phyloP scores from a whole-genome alignment of 1,284 basidiomycete genomes.

The Ceratobasidium sp. region DNA sequence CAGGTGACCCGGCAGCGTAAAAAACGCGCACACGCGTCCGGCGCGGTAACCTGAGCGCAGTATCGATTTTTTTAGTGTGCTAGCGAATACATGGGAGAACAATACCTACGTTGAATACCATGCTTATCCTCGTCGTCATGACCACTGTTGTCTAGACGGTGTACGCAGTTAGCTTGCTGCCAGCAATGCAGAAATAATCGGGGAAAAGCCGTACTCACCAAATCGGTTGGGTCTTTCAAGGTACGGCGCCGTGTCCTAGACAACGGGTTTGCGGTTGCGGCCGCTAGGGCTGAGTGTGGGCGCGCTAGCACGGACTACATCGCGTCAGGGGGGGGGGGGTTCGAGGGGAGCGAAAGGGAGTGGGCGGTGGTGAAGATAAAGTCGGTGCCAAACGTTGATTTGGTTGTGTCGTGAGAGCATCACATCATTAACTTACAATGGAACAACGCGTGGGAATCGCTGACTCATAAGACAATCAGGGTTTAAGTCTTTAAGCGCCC shows the following conservation, averaged over 20 bases:
- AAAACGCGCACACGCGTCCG: conserved; percentile 23
- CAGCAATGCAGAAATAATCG: not conserved
- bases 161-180: too few species aligned
- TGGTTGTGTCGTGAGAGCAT: not conserved
- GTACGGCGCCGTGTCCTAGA: conserved; percentile 15
- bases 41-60: too few species aligned
- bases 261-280: not conserved
- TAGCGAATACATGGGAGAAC: not conserved
- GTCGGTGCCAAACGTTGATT: conserved; percentile 10
- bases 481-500: too few species aligned
- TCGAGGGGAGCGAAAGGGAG: conserved; percentile 21
- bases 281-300: not conserved
- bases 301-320: conserved; percentile 24
- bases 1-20: conserved; percentile 10
- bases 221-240: not conserved
- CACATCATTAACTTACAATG: too few species aligned
- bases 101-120: conserved; percentile 20
- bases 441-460: too few species aligned
- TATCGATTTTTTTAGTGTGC: not conserved
- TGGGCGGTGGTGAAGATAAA: not conserved
- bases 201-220: not conserved
- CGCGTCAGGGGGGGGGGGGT: not conserved
- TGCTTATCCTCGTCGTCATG: not conserved
- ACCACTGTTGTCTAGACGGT: not conserved
- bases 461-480: too few species aligned